Conservation (phyloP, 345 rosid genomes). For the Sisymbrium altissimum region DNA sequence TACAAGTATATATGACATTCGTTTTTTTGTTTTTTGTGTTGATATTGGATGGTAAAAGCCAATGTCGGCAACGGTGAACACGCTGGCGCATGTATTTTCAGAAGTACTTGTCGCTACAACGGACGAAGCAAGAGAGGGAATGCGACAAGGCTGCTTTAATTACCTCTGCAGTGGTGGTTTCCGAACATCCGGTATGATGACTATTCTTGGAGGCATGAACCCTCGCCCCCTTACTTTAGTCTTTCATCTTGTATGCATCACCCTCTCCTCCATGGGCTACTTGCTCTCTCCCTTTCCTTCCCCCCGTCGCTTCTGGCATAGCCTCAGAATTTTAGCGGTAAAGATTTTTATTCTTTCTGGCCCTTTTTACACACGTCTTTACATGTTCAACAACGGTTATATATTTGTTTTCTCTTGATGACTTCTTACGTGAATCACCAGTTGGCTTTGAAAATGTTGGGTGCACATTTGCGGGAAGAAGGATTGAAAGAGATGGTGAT, state of each 20-base stretch:
- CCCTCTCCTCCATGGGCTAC: conserved; percentile 29
- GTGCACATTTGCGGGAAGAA: conserved; percentile 42
- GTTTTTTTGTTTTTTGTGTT: not conserved
- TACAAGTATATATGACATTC: not conserved
- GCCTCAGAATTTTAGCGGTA: conserved; percentile 29
- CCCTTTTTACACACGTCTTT: not conserved
- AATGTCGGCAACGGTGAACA: conserved; percentile 40
- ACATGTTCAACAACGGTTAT: not conserved
- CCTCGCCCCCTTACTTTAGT: conserved; percentile 27
- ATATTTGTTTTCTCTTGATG: not conserved
- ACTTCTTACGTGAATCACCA: conserved; percentile 14
- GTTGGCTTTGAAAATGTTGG: conserved; percentile 42
- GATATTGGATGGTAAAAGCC: conserved; percentile 26
- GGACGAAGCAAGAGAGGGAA: conserved; percentile 35
- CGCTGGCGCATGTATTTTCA: conserved; percentile 27
- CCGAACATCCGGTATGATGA: conserved; percentile 21
- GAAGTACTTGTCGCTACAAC: conserved; percentile 27
- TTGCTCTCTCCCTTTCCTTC: conserved; percentile 39
- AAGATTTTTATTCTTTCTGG: not conserved
- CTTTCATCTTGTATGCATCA: conserved; percentile 33
- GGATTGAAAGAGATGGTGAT: conserved; percentile 45
- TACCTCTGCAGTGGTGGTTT: conserved; percentile 29
- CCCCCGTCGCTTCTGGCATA: conserved; percentile 36
- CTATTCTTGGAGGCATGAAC: conserved; percentile 37
- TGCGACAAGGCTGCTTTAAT: conserved; percentile 35